Conservation (phyloP, 306 rosid genomes). For the Erythrophleum fordii region DNA sequence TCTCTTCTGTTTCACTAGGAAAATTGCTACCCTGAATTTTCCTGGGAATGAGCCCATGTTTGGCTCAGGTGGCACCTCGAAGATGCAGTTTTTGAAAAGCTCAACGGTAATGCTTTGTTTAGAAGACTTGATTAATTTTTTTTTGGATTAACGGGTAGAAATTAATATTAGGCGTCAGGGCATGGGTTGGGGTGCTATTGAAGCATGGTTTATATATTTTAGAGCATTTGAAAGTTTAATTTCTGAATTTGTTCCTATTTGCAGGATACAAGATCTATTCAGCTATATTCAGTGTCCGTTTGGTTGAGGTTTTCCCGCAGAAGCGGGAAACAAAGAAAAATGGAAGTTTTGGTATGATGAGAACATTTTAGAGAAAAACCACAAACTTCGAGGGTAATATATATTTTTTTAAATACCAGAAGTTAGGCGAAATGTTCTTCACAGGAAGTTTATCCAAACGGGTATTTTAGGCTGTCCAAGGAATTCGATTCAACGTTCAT, state of each 20-base stretch:
- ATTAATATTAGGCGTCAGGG: neutral
- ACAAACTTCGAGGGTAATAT: no score
- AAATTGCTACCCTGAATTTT: neutral
- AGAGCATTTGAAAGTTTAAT: conserved; percentile 3
- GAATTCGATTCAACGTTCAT: no score
- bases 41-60: neutral
- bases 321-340: neutral
- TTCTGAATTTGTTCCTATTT: neutral
- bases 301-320: neutral
- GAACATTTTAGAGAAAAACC: no score
- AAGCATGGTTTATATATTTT: neutral
- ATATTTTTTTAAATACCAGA: no score
- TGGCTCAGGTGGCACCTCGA: neutral
- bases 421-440: no score
- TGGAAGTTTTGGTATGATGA: no score
- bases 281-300: no score
- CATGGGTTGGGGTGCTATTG: neutral
- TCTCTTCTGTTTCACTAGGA: conserved; percentile 4
- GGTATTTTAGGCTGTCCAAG: no score
- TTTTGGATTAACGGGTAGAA: neutral
- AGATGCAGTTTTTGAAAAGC: neutral
- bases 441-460: no score
- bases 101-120: neutral
- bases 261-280: neutral
- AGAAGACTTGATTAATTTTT: neutral